Percentiles rank a stretch among this genome's conserved stretches.
Conservation (phyloP, 2,329 filamentous ascomycete genomes). For the Calonectria leucothoes region DNA sequence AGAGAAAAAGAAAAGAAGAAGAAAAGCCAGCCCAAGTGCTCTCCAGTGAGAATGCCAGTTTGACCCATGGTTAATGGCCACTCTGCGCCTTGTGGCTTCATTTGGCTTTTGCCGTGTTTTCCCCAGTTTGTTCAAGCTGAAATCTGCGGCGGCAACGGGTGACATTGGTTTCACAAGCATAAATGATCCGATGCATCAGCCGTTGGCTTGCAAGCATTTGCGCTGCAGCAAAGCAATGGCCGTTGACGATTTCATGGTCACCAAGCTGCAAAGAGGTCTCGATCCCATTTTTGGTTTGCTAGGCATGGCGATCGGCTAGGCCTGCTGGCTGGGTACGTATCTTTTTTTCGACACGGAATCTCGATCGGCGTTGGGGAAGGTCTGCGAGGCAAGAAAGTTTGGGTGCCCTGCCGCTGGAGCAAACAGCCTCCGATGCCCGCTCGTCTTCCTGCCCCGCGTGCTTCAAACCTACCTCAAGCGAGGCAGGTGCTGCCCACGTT, state of each 20-base stretch:
- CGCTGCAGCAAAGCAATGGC: not conserved
- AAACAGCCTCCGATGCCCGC: constrained; percentile 15
- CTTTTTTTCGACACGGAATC: not conserved
- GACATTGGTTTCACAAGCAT: not conserved
- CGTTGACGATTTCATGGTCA: not conserved
- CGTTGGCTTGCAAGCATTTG: not conserved
- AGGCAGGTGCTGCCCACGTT: constrained; percentile 11
- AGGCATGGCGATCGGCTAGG: not conserved
- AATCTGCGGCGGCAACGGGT: not conserved
- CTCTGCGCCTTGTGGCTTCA: not conserved
- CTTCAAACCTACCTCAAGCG: not conserved
- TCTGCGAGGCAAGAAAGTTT: not conserved
- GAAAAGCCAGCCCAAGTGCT: not conserved
- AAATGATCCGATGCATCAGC: not conserved
- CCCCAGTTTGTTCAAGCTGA: not conserved
- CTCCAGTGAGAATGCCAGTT: not conserved
- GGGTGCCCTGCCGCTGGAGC: constrained; percentile 6
- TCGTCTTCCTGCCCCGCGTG: constrained; percentile 24
- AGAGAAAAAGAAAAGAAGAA: no score
- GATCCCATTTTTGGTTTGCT: not conserved
- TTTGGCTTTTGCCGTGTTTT: not conserved
- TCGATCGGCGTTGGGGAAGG: constrained; percentile 14
- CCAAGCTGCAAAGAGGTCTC: not conserved
- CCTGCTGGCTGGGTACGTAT: constrained; percentile 2
- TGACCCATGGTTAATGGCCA: not conserved